Evolutionary conservation across 495 filamentous ascomycete genomes (phyloP).

Genomic region (Aspergillus conjunctus): DNA sequence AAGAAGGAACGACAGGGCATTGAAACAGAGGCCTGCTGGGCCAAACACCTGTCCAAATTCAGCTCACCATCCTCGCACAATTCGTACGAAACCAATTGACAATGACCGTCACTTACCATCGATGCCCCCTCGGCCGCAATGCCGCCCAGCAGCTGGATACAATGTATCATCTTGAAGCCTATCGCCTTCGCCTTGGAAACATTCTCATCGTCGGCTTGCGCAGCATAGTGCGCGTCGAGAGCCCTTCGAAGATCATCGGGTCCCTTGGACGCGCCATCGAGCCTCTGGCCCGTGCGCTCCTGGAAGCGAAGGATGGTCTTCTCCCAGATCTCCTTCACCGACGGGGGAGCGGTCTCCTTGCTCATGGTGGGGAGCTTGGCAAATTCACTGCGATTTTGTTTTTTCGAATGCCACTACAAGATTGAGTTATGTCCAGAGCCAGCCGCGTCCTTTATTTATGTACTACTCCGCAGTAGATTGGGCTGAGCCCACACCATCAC

Average conservation of each 20-base stretch:
- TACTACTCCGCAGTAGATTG: no score
- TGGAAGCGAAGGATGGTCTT: slow-evolving; percentile 16
- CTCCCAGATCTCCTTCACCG: slow-evolving; percentile 22
- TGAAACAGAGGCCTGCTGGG: slow-evolving; percentile 29
- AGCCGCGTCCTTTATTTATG: not conserved
- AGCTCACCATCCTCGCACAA: not conserved
- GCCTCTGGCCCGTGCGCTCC: slow-evolving; percentile 17
- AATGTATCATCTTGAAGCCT: slow-evolving; percentile 26
- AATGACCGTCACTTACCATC: slow-evolving; percentile 14
- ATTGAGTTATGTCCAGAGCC: no score
- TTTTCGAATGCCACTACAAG: no score
- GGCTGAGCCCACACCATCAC: not conserved
- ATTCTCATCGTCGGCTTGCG: slow-evolving; percentile 7
- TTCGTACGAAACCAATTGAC: not conserved
- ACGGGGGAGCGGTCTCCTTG: not conserved
- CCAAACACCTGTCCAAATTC: slow-evolving; percentile 15
- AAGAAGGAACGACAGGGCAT: slow-evolving; percentile 28
- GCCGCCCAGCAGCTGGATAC: slow-evolving; percentile 28
- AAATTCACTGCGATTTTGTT: no score
- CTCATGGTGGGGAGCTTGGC: slow-evolving; percentile 1
- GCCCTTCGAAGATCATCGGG: slow-evolving; percentile 18
- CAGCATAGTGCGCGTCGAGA: slow-evolving; percentile 14
- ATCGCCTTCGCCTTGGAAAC: slow-evolving; percentile 14
- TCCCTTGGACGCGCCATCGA: slow-evolving; percentile 6
- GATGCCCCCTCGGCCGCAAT: slow-evolving; percentile 27